phyloP scores from a whole-genome alignment of 1,284 basidiomycete species.

The Sanghuangporus baumii region DNA sequence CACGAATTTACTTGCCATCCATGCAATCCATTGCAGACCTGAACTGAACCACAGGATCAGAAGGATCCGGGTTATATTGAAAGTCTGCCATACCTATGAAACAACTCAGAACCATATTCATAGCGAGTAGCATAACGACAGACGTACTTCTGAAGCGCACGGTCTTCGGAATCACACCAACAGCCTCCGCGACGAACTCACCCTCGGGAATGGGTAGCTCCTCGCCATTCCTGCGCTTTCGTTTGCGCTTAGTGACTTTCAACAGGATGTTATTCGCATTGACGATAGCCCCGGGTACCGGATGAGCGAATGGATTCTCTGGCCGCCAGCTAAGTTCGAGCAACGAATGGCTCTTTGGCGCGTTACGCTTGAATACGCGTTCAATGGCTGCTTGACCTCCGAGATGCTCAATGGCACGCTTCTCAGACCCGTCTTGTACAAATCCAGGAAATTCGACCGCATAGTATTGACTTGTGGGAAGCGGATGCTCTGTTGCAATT shows the following conservation, averaged over 20 bases:
- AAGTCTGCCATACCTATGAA: constrained; percentile 83
- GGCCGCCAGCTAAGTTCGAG: constrained; percentile 74
- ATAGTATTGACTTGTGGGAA: constrained; percentile 63
- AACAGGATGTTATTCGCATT: constrained; percentile 74
- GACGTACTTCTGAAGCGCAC: constrained; percentile 83
- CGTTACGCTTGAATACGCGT: constrained; percentile 61
- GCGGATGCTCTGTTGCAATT: constrained; percentile 38
- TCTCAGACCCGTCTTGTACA: constrained; percentile 42
- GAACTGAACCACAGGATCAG: constrained; percentile 66
- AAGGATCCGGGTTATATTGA: constrained; percentile 72
- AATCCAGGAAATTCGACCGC: constrained; percentile 90
- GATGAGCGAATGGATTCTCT: constrained; percentile 72
- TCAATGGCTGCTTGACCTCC: constrained; percentile 70
- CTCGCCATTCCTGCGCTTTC: constrained; percentile 32
- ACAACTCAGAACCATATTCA: not conserved
- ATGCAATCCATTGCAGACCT: constrained; percentile 69
- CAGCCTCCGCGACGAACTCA: constrained; percentile 73
- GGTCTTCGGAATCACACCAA: constrained; percentile 77
- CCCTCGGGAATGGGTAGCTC: constrained; percentile 40
- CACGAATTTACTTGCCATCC: constrained; percentile 52
- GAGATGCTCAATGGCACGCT: constrained; percentile 56
- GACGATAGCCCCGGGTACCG: constrained; percentile 74
- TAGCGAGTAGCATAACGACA: not conserved
- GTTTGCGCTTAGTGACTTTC: constrained; percentile 69
- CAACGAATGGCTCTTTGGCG: constrained; percentile 51